phyloP scores from a whole-genome alignment of 305 asterid species.

The Rubia tinctorum region DNA sequence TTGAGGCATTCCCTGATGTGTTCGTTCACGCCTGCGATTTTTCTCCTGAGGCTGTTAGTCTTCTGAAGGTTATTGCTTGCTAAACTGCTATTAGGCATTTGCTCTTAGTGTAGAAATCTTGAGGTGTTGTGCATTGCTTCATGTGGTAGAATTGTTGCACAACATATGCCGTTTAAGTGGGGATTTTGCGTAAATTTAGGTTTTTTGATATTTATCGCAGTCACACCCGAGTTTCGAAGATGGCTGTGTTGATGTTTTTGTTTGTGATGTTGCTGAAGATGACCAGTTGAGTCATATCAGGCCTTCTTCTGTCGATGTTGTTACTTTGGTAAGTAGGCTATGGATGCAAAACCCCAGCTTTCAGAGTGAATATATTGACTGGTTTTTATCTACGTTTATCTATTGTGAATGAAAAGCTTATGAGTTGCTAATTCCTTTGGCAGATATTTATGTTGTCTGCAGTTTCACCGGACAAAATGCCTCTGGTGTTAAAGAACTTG shows the following conservation, averaged over 20 bases:
- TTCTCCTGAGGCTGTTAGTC: slow-evolving; percentile 57
- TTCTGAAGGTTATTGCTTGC: slow-evolving; percentile 56
- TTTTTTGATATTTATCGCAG: slow-evolving; percentile 41
- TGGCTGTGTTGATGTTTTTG: slow-evolving; percentile 46
- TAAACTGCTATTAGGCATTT: not conserved
- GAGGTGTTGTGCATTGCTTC: not conserved
- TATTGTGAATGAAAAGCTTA: not conserved
- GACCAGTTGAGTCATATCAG: slow-evolving; percentile 44
- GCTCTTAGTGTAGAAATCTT: not conserved
- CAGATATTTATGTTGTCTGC: slow-evolving; percentile 88
- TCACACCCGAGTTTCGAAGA: slow-evolving; percentile 42
- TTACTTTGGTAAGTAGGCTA: slow-evolving; percentile 60
- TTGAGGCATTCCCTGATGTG: slow-evolving; percentile 61
- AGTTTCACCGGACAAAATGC: slow-evolving; percentile 77
- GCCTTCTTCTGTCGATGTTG: slow-evolving; percentile 69
- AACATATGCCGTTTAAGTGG: not conserved
- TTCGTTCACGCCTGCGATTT: slow-evolving; percentile 80
- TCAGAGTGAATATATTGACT: not conserved
- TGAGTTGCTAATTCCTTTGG: slow-evolving; percentile 22
- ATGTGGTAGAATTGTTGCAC: not conserved
- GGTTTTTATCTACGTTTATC: not conserved
- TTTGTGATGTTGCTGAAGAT: slow-evolving; percentile 63
- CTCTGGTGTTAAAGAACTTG: slow-evolving; percentile 52
- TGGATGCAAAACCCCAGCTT: slow-evolving; percentile 12
- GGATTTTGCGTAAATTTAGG: slow-evolving; percentile 18